Conservation (phyloP, 208 protist genomes). For the Trypanosoma avium region DNA sequence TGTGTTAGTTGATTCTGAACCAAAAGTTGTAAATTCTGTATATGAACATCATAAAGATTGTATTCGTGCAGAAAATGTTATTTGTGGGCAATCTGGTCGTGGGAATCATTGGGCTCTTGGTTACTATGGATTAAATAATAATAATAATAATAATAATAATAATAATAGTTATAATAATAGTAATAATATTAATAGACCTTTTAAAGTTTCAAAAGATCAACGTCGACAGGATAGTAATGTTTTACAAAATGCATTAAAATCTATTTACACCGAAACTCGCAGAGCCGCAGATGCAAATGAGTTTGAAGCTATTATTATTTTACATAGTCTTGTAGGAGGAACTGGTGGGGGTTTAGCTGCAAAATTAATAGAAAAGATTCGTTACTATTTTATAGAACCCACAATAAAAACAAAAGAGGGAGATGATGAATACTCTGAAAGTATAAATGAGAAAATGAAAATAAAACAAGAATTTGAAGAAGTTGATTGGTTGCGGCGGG, state of each 20-base stretch:
- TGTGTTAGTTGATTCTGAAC: constrained; percentile 84
- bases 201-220: constrained; percentile 66
- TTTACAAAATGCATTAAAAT: constrained; percentile 54
- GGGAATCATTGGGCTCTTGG: constrained; percentile 89
- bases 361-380: constrained; percentile 74
- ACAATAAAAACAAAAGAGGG: not conserved
- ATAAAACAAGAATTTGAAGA: constrained; percentile 50
- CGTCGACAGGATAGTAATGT: constrained; percentile 60
- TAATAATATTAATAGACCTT: too few relatives aligned
- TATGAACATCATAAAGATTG: constrained; percentile 46
- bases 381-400: constrained; percentile 80
- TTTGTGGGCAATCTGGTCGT: constrained; percentile 77
- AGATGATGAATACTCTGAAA: not conserved
- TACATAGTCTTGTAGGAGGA: constrained; percentile 87
- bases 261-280: constrained; percentile 74
- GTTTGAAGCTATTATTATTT: constrained; percentile 78
- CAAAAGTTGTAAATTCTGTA: constrained; percentile 81
- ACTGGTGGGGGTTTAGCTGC: constrained; percentile 85
- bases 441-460: not conserved
- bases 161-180: too few relatives aligned
- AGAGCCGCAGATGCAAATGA: constrained; percentile 45
- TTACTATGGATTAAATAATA: constrained; percentile 70
- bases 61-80: constrained; percentile 66
- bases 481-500: constrained; percentile 43
- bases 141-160: too few relatives aligned